These are phyloP conservation scores for Immersiporthe knoxdaviesiana DNA, from an alignment of 2,329 filamentous ascomycete genomes.

Conservation along the genomic window DNA sequence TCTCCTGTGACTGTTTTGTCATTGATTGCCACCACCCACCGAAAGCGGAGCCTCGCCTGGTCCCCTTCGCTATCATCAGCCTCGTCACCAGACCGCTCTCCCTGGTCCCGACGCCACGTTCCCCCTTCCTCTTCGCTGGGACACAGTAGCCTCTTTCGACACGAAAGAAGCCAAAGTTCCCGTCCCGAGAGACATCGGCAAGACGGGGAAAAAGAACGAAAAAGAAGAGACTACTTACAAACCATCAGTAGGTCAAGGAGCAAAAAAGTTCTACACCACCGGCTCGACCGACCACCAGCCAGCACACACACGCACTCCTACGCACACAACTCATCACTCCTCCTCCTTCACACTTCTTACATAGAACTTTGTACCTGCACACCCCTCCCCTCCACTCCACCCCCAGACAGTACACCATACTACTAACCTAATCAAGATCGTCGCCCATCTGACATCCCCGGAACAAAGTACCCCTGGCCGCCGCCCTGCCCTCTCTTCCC, in stretches of 20 bases:
- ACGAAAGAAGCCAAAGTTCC: not conserved
- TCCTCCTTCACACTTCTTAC: not conserved
- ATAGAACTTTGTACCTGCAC: not conserved
- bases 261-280: not conserved
- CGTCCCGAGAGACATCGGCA: not conserved
- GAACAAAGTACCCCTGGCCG: conserved; percentile 12
- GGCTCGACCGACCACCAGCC: conserved; percentile 1
- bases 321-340: too few species aligned
- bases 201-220: not conserved
- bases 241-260: not conserved
- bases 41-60: conserved; percentile 31
- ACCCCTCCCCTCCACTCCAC: not conserved
- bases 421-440: conserved; percentile 6
- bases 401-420: conserved; percentile 5
- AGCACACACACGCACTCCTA: not conserved
- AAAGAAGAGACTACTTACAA: not conserved
- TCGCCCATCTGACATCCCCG: conserved; percentile 1
- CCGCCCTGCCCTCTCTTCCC: conserved; percentile 10
- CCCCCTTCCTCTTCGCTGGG: not conserved
- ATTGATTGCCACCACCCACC: conserved; percentile 14
- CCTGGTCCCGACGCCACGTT: conserved; percentile 13
- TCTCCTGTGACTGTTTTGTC: too few species aligned
- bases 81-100: conserved; percentile 26
- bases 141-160: conserved; percentile 4
- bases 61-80: conserved; percentile 20